A percentile compares a stretch with the other conserved stretches of the same genome.
These are phyloP conservation scores for Suhomyces emberorum DNA, from an alignment of 805 yeast species.

Conservation along the genomic window DNA sequence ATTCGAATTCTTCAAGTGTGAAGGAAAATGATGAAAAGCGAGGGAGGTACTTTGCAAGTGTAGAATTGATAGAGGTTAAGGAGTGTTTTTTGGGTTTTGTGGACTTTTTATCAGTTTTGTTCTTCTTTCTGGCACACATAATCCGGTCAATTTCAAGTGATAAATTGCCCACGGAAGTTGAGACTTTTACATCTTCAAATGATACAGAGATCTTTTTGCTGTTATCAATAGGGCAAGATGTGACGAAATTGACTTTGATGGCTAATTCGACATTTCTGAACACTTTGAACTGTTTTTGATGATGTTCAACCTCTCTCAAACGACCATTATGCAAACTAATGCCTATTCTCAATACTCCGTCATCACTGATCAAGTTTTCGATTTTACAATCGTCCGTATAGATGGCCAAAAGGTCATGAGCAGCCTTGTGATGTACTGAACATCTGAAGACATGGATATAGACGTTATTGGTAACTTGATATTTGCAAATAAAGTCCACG, in stretches of 20 bases:
- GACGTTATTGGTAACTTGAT: constrained; percentile 21
- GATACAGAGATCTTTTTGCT: constrained; percentile 8
- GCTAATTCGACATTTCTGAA: constrained; percentile 25
- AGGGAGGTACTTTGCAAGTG: background rate
- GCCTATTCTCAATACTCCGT: constrained; percentile 12
- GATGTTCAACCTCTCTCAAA: constrained; percentile 11
- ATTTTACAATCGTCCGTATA: background rate
- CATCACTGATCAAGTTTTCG: constrained; percentile 2
- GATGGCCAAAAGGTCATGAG: constrained; percentile 7
- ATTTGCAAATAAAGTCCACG: constrained; percentile 16
- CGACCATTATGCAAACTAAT: constrained; percentile 21
- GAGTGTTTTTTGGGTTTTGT: background rate
- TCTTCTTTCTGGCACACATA: background rate
- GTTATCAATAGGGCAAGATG: constrained; percentile 12
- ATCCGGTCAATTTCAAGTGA: constrained; percentile 7
- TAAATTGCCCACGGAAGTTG: constrained; percentile 10
- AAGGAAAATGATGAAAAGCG: constrained; percentile 3
- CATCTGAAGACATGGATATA: constrained; percentile 22
- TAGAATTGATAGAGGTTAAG: background rate
- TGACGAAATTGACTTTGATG: constrained; percentile 18
- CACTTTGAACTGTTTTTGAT: constrained; percentile 15
- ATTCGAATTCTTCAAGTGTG: constrained; percentile 25
- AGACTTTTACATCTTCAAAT: constrained; percentile 13
- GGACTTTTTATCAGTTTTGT: background rate
- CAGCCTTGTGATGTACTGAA: constrained; percentile 9